These are phyloP conservation scores for Davidsoniella neocaledoniae DNA, from an alignment of 2,329 filamentous ascomycete species.

Conservation along the genomic window DNA sequence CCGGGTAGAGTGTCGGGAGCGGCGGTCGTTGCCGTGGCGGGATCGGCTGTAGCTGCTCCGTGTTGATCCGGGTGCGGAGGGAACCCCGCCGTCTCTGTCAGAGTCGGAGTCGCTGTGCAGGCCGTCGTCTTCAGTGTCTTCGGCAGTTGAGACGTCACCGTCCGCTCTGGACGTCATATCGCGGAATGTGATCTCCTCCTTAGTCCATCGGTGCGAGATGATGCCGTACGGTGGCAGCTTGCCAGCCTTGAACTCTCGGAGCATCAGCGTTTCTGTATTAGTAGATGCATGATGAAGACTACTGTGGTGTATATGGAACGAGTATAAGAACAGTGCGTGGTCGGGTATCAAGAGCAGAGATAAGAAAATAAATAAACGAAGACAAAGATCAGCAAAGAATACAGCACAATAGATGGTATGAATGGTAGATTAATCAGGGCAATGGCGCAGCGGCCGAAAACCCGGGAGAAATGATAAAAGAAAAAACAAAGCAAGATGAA, in stretches of 20 bases:
- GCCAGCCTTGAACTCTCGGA: slow-evolving; percentile 8
- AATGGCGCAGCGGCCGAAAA: neutral
- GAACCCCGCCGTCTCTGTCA: neutral
- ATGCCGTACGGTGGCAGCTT: slow-evolving; percentile 8
- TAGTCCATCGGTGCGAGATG: slow-evolving; percentile 8
- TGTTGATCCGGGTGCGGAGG: neutral
- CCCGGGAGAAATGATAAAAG: neutral
- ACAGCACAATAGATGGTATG: too few relatives aligned
- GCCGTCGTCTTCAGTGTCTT: slow-evolving; percentile 5
- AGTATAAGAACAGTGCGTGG: neutral
- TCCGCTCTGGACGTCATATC: slow-evolving; percentile 6
- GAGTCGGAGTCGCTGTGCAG: neutral
- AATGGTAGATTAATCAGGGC: too few relatives aligned
- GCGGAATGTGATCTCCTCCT: slow-evolving; percentile 7
- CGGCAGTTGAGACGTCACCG: slow-evolving; percentile 3
- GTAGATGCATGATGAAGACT: slow-evolving; percentile 8
- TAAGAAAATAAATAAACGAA: neutral
- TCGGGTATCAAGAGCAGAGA: neutral
- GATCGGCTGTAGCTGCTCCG: neutral
- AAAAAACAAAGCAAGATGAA: neutral
- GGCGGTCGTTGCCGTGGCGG: neutral
- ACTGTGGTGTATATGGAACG: neutral
- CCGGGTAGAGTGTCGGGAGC: neutral
- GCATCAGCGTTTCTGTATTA: slow-evolving; percentile 9
- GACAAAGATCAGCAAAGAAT: neutral